Conservation (phyloP, 2,329 filamentous ascomycete species). For the Cryoendolithus antarcticus region DNA sequence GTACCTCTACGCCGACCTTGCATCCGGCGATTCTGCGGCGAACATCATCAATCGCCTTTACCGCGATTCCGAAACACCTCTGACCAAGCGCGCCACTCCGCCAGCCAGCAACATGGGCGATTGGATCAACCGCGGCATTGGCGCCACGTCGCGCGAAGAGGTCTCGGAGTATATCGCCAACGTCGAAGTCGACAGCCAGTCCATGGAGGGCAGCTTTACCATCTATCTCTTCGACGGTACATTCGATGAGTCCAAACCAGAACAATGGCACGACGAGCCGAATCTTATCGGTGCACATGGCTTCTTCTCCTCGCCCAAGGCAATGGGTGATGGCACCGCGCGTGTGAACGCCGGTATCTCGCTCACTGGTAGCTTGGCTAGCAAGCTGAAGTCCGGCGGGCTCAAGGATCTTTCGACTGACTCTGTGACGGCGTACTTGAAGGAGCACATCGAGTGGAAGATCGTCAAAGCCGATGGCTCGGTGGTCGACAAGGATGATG, state of each 20-base stretch:
- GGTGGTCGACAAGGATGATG: conserved; percentile 4
- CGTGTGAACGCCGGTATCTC: conserved; percentile 1
- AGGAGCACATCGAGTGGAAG: conserved; percentile 5
- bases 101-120: conserved; percentile 1
- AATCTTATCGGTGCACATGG: conserved; percentile 52
- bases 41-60: conserved; percentile 52
- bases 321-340: conserved; percentile 1
- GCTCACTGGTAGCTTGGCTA: conserved; percentile 4
- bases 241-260: conserved; percentile 25
- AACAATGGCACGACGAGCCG: conserved; percentile 39
- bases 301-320: conserved; percentile 24
- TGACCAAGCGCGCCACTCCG: background rate
- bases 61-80: conserved; percentile 4
- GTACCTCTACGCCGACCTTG: conserved; percentile 64
- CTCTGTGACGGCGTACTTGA: conserved; percentile 4
- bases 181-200: conserved; percentile 4
- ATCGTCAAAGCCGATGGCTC: conserved; percentile 3
- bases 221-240: conserved; percentile 57
- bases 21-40: conserved; percentile 23
- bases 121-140: conserved; percentile 1
- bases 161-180: conserved; percentile 4
- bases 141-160: conserved; percentile 1
- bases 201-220: conserved; percentile 43
- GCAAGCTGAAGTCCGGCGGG: conserved; percentile 1
- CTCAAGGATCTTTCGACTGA: conserved; percentile 5